These are phyloP conservation scores for Musa balbisiana DNA, from an alignment of 202 grass and related monocot genomes.

Conservation along the genomic window DNA sequence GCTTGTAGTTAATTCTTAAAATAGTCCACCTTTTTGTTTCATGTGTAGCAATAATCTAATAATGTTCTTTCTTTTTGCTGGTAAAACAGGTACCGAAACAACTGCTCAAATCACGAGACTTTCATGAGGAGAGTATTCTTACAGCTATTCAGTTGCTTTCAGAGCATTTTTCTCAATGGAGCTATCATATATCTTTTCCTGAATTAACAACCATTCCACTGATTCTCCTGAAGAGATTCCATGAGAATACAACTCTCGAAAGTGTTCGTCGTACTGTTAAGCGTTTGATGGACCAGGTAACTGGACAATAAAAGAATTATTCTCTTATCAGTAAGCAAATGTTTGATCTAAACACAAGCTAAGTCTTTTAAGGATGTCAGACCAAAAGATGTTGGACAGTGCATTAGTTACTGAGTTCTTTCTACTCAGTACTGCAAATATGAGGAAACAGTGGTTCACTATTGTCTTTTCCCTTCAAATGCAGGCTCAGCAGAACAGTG, in stretches of 20 bases:
- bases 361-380: neutral
- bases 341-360: too few relatives aligned
- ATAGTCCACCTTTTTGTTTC: too few relatives aligned
- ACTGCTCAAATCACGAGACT: constrained; percentile 53
- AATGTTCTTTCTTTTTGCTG: neutral
- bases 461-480: constrained; percentile 8
- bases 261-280: constrained; percentile 52
- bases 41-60: neutral
- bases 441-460: neutral
- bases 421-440: neutral
- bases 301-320: neutral
- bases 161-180: constrained; percentile 79
- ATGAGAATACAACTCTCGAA: constrained; percentile 47
- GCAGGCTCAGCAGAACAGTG: constrained; percentile 67
- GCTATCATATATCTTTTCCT: constrained; percentile 86
- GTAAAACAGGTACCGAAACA: constrained; percentile 51
- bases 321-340: too few relatives aligned
- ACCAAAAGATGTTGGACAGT: neutral
- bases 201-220: constrained; percentile 78
- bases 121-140: constrained; percentile 60
- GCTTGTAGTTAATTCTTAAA: neutral
- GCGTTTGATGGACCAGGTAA: constrained; percentile 87
- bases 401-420: neutral
- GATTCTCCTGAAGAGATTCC: constrained; percentile 64
- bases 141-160: constrained; percentile 57